Conservation (phyloP, 257 asterid species). For the Coffea eugenioides region DNA sequence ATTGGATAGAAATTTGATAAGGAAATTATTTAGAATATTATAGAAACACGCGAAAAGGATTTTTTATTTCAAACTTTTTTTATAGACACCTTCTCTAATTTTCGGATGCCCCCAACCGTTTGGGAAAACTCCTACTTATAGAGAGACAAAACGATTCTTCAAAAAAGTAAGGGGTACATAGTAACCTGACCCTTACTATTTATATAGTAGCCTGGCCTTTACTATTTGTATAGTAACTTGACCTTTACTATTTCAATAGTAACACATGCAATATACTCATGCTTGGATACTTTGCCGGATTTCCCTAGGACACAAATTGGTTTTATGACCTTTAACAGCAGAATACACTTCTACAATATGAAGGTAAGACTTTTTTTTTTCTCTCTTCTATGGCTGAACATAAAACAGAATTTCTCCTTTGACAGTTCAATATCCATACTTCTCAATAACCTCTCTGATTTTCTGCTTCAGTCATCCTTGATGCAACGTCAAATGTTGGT, state of each 20-base stretch:
- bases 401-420: neutral
- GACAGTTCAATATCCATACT: neutral
- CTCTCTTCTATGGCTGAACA: neutral
- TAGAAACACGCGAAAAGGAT: no score
- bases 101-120: no score
- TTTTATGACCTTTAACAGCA: constrained; percentile 24
- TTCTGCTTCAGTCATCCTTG: constrained; percentile 66
- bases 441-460: constrained; percentile 12
- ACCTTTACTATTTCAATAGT: neutral
- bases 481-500: constrained; percentile 91
- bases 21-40: no score
- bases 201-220: no score
- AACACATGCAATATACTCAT: constrained; percentile 16
- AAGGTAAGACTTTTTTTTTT: neutral
- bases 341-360: constrained; percentile 21
- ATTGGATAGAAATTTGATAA: no score
- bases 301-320: constrained; percentile 28
- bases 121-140: no score
- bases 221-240: no score
- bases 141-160: no score
- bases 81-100: no score
- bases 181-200: no score
- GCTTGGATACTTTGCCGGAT: constrained; percentile 21
- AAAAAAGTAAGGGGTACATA: no score
- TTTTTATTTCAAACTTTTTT: no score